Conservation (phyloP, 495 filamentous ascomycete species). For the Melanomma pulvis-pyrius region DNA sequence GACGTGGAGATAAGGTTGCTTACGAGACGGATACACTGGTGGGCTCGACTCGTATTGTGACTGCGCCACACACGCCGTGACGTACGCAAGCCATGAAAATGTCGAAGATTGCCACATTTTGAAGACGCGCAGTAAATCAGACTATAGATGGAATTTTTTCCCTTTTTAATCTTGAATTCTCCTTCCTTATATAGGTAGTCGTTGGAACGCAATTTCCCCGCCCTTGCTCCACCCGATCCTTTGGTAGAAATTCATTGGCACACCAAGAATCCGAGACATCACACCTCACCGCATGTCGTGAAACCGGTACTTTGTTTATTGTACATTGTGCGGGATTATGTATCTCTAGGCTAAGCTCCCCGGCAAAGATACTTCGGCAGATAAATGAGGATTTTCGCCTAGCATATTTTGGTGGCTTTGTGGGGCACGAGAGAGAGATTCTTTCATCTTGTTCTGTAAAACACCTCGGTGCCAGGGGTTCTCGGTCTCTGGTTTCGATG, state of each 20-base stretch:
- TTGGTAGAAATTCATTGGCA: not conserved
- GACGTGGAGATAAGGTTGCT: not conserved
- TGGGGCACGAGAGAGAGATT: not conserved
- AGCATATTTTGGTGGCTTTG: not conserved
- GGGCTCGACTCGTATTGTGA: constrained; percentile 35
- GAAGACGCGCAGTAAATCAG: not conserved
- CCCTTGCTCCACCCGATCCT: too few relatives aligned
- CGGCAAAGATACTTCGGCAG: not conserved
- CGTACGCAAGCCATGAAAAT: not conserved
- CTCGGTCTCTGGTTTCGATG: not conserved
- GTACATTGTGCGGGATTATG: not conserved
- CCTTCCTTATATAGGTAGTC: not conserved
- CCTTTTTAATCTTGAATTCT: not conserved
- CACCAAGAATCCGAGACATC: not conserved
- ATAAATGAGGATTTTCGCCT: not conserved
- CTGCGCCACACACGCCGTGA: constrained; percentile 5
- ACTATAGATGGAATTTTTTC: not conserved
- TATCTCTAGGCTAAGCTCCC: constrained; percentile 3
- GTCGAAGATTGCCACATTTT: not conserved
- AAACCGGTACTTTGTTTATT: not conserved
- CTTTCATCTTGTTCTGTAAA: not conserved
- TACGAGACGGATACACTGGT: constrained; percentile 37
- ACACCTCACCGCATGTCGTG: not conserved
- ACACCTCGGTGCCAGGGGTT: not conserved
- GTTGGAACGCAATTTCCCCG: not conserved